Evolutionary conservation across 495 filamentous ascomycete species (phyloP).

Genomic region (Friedmanniomyces simplex): DNA sequence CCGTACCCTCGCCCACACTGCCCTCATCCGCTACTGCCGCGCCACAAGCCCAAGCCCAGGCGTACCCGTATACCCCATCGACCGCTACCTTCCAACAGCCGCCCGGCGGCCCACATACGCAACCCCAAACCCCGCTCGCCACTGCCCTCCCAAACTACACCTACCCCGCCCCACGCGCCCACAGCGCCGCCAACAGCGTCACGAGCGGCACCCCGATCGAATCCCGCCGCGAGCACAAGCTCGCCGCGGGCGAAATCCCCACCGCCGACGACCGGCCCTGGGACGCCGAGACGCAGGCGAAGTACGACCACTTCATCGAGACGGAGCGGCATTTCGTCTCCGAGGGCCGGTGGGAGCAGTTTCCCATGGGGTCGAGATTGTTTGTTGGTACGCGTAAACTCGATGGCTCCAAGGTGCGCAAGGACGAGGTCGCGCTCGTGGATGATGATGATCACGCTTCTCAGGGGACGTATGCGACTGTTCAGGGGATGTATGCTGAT

Average conservation of each 20-base stretch:
- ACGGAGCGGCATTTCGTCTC: slow-evolving; percentile 70
- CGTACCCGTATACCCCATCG: neutral
- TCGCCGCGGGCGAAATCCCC: slow-evolving; percentile 1
- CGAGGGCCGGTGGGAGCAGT: slow-evolving; percentile 89
- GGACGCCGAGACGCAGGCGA: slow-evolving; percentile 55
- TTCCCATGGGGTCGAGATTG: slow-evolving; percentile 72
- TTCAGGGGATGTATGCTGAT: too few relatives aligned
- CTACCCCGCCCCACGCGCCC: slow-evolving; percentile 17
- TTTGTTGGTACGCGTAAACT: slow-evolving; percentile 68
- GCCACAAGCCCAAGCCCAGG: neutral
- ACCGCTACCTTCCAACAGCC: slow-evolving; percentile 7
- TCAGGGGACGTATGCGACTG: neutral
- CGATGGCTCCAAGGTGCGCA: neutral
- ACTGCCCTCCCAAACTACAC: neutral
- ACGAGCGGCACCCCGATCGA: slow-evolving; percentile 15
- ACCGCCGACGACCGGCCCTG: slow-evolving; percentile 37
- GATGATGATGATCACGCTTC: neutral
- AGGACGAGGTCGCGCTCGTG: neutral
- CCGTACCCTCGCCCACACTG: slow-evolving; percentile 4
- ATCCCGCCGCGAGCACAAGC: neutral
- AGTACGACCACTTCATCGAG: slow-evolving; percentile 72
- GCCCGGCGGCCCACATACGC: neutral
- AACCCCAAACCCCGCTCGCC: neutral
- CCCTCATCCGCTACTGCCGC: neutral
- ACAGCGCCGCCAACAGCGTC: neutral